Evolutionary conservation across 2,329 filamentous ascomycete species (phyloP), one percentile per base, ranked within the genome.

Genomic region (Esteya vermicola): DNA sequence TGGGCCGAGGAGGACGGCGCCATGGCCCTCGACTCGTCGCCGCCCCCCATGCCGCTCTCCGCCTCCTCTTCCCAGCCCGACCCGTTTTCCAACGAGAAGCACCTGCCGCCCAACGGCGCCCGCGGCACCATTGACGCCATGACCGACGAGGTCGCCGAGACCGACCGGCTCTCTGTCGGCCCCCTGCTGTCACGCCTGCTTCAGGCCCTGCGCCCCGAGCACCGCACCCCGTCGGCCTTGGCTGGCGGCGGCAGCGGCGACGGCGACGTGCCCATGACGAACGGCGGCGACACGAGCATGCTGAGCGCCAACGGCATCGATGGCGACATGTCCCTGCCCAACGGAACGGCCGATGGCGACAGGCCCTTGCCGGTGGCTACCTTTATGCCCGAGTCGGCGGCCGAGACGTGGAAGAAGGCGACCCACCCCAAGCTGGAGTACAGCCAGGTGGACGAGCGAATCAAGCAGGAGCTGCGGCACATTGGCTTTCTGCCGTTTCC

Each of bases 1-100:
- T 98, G 91, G 91, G 81, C 85, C 0, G 86, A 94, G 49, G 91
- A 98, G 56, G 91, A 98, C 53, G 85, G 85, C 9, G 67, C 74
- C 36, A 81, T 85, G 66, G 70, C 78, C 28, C 64, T 88, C 8
- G 85, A 93, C 54, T 69, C 72, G 5, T 68, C 72, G 6, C 67
- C 72, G 27, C 66, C n/a, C n/a, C n/a, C n/a, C n/a, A n/a, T n/a
- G n/a, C n/a, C 72, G 2, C 20, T 21, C 28, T 18, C 26, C 16
- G 20, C 21, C 6, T 31, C 36, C 3, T 6, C 13, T 21, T 22
- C 26, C 22, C 12, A 18, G 4, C 32, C 26, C 32, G 66, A 70
- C 31, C 78, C 85, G n/a, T n/a, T n/a, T n/a, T n/a, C n/a, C n/a
- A n/a, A n/a, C n/a, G n/a, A n/a, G n/a, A n/a, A n/a, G 41, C 78